Evolutionary conservation across 2,329 filamentous ascomycete genomes (phyloP).

Genomic region (Epicoccum nigrum): DNA sequence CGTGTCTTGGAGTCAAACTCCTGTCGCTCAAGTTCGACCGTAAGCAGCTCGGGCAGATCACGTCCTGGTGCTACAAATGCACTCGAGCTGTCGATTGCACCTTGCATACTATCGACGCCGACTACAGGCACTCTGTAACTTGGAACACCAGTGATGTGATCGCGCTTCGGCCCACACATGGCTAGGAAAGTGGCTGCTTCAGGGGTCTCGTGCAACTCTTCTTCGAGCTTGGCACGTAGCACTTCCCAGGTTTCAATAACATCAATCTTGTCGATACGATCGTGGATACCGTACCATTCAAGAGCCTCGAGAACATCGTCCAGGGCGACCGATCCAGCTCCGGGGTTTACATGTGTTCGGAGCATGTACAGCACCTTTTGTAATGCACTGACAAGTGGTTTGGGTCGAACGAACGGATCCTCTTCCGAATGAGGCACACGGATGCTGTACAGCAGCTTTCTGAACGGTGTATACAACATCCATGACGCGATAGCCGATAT

Average conservation of each 20-base stretch:
- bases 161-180: slow-evolving; percentile 54
- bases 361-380: slow-evolving; percentile 60
- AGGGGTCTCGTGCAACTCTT: slow-evolving; percentile 57
- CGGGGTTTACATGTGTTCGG: slow-evolving; percentile 50
- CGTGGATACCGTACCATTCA: slow-evolving; percentile 50
- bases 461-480: slow-evolving; percentile 65
- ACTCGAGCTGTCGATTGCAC: slow-evolving; percentile 47
- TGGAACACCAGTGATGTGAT: slow-evolving; percentile 41
- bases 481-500: slow-evolving; percentile 64
- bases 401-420: slow-evolving; percentile 55
- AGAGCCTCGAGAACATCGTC: slow-evolving; percentile 46
- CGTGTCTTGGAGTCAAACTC: slow-evolving; percentile 60
- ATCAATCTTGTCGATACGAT: slow-evolving; percentile 52
- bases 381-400: slow-evolving; percentile 58
- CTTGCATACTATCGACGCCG: slow-evolving; percentile 48
- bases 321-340: slow-evolving; percentile 41
- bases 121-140: slow-evolving; percentile 46
- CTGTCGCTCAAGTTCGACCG: slow-evolving; percentile 64
- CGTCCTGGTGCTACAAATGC: slow-evolving; percentile 30
- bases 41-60: slow-evolving; percentile 56
- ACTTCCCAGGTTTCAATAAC: slow-evolving; percentile 63
- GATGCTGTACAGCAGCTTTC: slow-evolving; percentile 60
- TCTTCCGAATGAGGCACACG: slow-evolving; percentile 54
- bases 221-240: slow-evolving; percentile 57
- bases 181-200: slow-evolving; percentile 49